Base-by-base conservation (phyloP, 371 early-diverging fungal species). In the Nematocida ironsii region DNA sequence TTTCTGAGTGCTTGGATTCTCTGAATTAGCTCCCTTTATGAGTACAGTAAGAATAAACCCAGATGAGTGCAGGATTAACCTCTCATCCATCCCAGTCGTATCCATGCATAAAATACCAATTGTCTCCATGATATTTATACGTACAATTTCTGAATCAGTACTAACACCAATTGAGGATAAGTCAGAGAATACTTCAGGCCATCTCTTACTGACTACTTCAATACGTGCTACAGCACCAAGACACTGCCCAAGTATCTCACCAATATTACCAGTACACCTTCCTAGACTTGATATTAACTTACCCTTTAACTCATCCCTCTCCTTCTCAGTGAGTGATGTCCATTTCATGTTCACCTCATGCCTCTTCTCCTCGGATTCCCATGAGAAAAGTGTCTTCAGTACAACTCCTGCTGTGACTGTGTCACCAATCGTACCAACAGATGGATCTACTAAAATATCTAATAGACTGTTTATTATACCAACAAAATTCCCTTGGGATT, bases 301-400 rank as follows among this genome's bases (percentile, higher is more conserved):
- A 0, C 20, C 48, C 44, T 71, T 78, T 5, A 78, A 9, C 16
- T 18, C 7, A 4, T 58, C 72, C 33, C 71, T 68, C 7, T 58
- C 71, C 23, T 25, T 23, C 23, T 69, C 71, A n/a, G 6, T 44
- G 7, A 78, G 69, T 23, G 48, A 7, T 27, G 56, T 56, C 80
- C 80, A 78, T 33, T 58, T 57, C 20, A 13, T 40, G 11, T 57
- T 56, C 18, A 78, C 80, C 27, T 69, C 55, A 16, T 68, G n/a
- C 50, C 57, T 57, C 60, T 78, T 78, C 33, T 69, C 80, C 42
- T 45, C 33, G 0, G 80, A 78, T 62, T 78, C 80, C 80, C 80
- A 78, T 20, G 72, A 13, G 47, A 78, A 78, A 42, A 78, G 72
- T 4, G 52, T 78, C 61, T 71, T 78, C 7, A 78, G 52, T 6